These are phyloP conservation scores for Aschersonia sp. DNA, from an alignment of 2,329 filamentous ascomycete species.

Conservation along the genomic window DNA sequence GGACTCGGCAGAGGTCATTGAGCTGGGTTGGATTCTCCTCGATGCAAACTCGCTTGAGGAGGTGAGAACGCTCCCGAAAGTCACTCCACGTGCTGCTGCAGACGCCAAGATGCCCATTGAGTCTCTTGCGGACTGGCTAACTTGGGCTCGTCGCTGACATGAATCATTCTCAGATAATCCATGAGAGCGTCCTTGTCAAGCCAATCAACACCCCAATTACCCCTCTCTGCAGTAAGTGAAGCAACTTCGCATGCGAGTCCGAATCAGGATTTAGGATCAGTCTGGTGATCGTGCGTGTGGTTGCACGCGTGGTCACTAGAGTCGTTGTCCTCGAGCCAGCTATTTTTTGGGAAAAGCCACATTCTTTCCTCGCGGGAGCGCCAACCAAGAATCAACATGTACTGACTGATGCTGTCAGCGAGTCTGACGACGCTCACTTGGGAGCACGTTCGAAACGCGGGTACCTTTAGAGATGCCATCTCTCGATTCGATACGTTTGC, in stretches of 20 bases:
- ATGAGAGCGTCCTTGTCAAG: slow-evolving; percentile 93
- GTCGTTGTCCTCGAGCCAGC: too few relatives aligned
- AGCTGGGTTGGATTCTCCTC: slow-evolving; percentile 93
- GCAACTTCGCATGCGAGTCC: slow-evolving; percentile 6
- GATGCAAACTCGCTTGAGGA: slow-evolving; percentile 86
- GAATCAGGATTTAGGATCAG: too few relatives aligned
- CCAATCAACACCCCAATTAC: slow-evolving; percentile 98
- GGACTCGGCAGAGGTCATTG: slow-evolving; percentile 97
- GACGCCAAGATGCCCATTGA: not conserved
- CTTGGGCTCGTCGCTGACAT: too few relatives aligned
- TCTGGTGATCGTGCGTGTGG: too few relatives aligned
- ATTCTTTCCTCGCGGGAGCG: too few relatives aligned
- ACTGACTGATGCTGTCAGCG: slow-evolving; percentile 35
- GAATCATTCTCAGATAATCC: slow-evolving; percentile 52
- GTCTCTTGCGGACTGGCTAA: too few relatives aligned
- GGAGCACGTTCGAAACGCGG: slow-evolving; percentile 97
- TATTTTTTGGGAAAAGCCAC: too few relatives aligned
- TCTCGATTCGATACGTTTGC: slow-evolving; percentile 90
- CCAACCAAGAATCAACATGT: too few relatives aligned
- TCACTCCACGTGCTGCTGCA: not conserved
- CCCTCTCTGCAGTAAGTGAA: slow-evolving; percentile 86
- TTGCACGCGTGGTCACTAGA: too few relatives aligned
- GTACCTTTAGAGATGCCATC: slow-evolving; percentile 93
- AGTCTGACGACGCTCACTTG: slow-evolving; percentile 95
- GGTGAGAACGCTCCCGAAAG: slow-evolving; percentile 38